Evolutionary conservation across 495 filamentous ascomycete species (phyloP), one percentile per base, ranked within the genome.

Genomic region (Talaromyces adpressus): DNA sequence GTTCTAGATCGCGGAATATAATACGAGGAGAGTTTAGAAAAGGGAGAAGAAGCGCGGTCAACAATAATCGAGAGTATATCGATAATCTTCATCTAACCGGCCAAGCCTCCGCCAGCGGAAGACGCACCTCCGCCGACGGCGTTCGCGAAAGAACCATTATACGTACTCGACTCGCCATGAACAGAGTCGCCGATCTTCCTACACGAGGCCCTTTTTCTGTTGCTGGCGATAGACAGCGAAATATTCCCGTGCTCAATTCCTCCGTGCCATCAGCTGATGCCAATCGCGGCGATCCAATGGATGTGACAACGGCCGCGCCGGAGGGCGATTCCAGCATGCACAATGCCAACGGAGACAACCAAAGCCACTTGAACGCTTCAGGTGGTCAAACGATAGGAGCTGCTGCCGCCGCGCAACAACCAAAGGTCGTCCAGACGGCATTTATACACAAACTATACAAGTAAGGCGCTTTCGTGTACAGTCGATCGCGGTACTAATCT

Each of bases 391-490:
- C 75, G 52, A 70, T 81, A 58, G 78, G 78, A n/a, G 91, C 92
- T 52, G 89, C 90, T 4, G 90, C 91, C 16, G 91, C 92, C 63
- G 88, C 92, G 63, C 93, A 96, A 73, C 92, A 96, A 73, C 93
- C 93, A 62, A 98, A 98, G 77, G 92, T 97, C 62, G 91, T 98
- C 30, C 94, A 98, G 76, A 97, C 94, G 25, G 94, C 94, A n/a
- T 98, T 98, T 71, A 98, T 98, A 64, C 94, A 98, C 74, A 98
- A 98, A 74, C 85, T 98, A 18, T 98, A 97, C 84, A 98, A 96
- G 93, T 98, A 83, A 62, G 88, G 58, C 8, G 59, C n/a, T 47
- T 61, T 61, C 62, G 64, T 23, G 45, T 25, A 51, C 16, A 39
- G 7, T 41, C 29, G 0, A 36, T 34, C 34, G 41, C 22, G 11